Percentiles rank a stretch among this genome's conserved stretches.
These are phyloP conservation scores for Strigomonas culicis DNA, from an alignment of 208 protist species.

Conservation along the genomic window DNA sequence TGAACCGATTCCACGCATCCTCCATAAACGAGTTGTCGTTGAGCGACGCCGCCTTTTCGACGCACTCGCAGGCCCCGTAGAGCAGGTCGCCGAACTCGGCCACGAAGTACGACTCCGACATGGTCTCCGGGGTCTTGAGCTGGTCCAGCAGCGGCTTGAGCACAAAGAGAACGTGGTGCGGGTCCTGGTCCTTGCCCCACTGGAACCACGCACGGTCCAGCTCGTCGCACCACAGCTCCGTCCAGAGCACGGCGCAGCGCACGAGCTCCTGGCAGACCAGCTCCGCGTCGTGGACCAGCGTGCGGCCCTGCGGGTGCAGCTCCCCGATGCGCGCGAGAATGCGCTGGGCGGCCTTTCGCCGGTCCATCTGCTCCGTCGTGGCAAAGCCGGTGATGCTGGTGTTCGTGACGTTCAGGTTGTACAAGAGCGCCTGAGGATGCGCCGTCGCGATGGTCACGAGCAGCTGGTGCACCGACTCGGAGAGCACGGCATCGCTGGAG, in stretches of 20 bases:
- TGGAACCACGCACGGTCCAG: slow-evolving; percentile 95
- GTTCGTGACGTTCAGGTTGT: slow-evolving; percentile 98
- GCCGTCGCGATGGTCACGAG: slow-evolving; percentile 92
- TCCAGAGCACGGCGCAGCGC: slow-evolving; percentile 98
- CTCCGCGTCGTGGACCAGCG: slow-evolving; percentile 93
- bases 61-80: slow-evolving; percentile 60
- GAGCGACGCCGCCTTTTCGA: slow-evolving; percentile 70
- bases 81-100: slow-evolving; percentile 74
- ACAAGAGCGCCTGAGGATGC: slow-evolving; percentile 99
- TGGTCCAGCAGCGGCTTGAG: slow-evolving; percentile 95
- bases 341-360: slow-evolving; percentile 67
- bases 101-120: slow-evolving; percentile 95
- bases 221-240: slow-evolving; percentile 93
- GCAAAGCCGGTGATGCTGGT: slow-evolving; percentile 26
- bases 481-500: slow-evolving; percentile 81
- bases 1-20: slow-evolving; percentile 96
- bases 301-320: slow-evolving; percentile 78
- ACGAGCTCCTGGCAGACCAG: slow-evolving; percentile 98
- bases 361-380: slow-evolving; percentile 47
- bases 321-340: slow-evolving; percentile 74
- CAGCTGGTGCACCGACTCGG: slow-evolving; percentile 92
- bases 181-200: slow-evolving; percentile 95
- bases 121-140: slow-evolving; percentile 90
- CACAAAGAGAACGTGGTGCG: slow-evolving; percentile 88
- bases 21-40: slow-evolving; percentile 90